Evolutionary conservation across 805 yeast species (phyloP).

Genomic region (Isabelozyma pseudorhagii): DNA sequence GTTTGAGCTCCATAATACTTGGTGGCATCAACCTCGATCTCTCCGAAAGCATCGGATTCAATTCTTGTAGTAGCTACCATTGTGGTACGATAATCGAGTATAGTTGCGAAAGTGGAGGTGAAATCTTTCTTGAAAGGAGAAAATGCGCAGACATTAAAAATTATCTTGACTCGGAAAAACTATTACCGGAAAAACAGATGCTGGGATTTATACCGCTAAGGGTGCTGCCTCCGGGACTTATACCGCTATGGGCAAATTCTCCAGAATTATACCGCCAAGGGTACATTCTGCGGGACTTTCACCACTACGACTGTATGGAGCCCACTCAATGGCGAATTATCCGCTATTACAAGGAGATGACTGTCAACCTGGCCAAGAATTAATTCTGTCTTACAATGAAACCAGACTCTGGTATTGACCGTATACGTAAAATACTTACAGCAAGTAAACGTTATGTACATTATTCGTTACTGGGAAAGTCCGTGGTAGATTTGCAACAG

Average conservation of each 20-base stretch:
- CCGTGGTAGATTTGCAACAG: background rate
- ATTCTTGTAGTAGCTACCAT: slow-evolving; percentile 13
- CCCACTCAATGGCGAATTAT: too few relatives aligned
- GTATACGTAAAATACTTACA: too few relatives aligned
- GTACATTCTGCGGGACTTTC: too few relatives aligned
- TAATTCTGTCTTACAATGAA: background rate
- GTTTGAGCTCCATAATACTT: slow-evolving; percentile 41
- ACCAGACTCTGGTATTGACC: too few relatives aligned
- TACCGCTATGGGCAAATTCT: too few relatives aligned
- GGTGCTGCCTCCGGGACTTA: too few relatives aligned
- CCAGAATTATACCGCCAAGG: too few relatives aligned
- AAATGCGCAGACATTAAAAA: background rate
- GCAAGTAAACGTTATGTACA: background rate
- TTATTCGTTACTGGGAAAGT: background rate
- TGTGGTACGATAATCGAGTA: background rate
- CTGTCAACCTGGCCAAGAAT: background rate
- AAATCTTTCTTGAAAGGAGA: background rate
- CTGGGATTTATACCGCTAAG: too few relatives aligned
- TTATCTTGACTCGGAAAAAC: background rate
- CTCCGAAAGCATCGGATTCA: slow-evolving; percentile 39
- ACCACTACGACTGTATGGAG: too few relatives aligned
- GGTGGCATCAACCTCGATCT: slow-evolving; percentile 29
- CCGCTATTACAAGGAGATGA: too few relatives aligned
- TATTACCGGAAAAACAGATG: too few relatives aligned
- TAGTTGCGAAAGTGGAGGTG: background rate